Conservation (phyloP, 345 rosid species). For the Citrus hindsii region DNA sequence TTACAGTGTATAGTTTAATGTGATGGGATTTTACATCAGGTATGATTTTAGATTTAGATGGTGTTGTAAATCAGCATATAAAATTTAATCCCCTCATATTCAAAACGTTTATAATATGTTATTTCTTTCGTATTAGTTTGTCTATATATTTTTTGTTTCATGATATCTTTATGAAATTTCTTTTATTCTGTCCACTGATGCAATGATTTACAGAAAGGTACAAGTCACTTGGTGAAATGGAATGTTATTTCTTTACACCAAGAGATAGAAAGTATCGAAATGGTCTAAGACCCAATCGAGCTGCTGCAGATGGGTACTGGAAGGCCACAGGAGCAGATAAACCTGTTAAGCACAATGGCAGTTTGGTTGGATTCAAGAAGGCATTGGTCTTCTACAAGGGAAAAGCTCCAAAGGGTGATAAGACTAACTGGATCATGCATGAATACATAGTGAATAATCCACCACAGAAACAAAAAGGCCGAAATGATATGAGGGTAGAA, state of each 20-base stretch:
- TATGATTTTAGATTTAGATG: background rate
- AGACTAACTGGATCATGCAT: conserved; percentile 32
- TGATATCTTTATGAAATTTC: background rate
- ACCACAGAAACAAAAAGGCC: background rate
- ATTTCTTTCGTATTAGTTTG: background rate
- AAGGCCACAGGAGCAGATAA: conserved; percentile 30
- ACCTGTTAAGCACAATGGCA: background rate
- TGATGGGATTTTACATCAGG: no score
- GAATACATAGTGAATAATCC: conserved; percentile 7
- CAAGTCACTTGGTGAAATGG: conserved; percentile 8
- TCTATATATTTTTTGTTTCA: background rate
- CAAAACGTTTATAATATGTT: no score
- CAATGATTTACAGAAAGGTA: background rate
- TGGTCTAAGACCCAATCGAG: conserved; percentile 19
- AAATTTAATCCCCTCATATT: no score
- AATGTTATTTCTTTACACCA: conserved; percentile 26
- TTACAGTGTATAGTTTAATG: background rate
- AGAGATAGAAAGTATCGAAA: conserved; percentile 19
- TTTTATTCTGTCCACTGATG: background rate
- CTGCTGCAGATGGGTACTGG: conserved; percentile 26
- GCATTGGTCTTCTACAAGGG: conserved; percentile 22
- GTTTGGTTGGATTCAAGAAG: conserved; percentile 11
- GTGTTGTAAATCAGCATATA: background rate
- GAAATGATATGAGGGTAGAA: conserved; percentile 15
- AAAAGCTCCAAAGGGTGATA: conserved; percentile 13